Base-by-base conservation (phyloP, 352 stramenopile species). In the Phytophthora megakarya region DNA sequence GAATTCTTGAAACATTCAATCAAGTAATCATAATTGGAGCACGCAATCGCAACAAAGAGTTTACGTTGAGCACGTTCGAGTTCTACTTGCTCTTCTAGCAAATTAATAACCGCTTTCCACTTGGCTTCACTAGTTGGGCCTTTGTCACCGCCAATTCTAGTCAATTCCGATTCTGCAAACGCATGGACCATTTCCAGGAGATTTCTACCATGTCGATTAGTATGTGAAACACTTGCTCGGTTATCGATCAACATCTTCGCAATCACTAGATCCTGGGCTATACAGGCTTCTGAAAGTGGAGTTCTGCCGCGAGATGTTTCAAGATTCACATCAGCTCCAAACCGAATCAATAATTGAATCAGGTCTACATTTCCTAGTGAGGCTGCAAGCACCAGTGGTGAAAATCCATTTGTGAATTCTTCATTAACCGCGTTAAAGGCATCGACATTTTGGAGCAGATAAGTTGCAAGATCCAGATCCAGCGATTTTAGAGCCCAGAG, bases 341-440 rank as follows among this genome's bases (percentile, higher is more conserved):
- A 84, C 0, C 81, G 76, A 13, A 93, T 54, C 19, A 94, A 40
- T 16, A 84, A 44, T 50, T 91, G 83, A 15, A 78, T 49, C 9
- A 90, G 48, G 12, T 78, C 68, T 0, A 87, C n/a, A 28, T 81
- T 67, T 0, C 71, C 73, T 19, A 92, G 43, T 12, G 78, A 78
- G 26, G 70, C 63, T 1, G 82, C 81, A 5, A 89, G 67, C 8
- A 67, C 51, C n/a, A 94, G 43, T 8, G 86, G 78, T 2, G 78
- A 75, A 58, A 90, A 92, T 0, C 86, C 86, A 40, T 88, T 92
- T 1, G 72, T 53, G 33, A 88, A 92, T 57, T 94, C 84, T 16
- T 68, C 67, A 28, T 90, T 75, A 3, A 91, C 58, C 9, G 72
- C 71, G 5, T 61, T 44, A 1, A 53, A 58, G 9, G 47, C 47